Evolutionary conservation across 2,329 filamentous ascomycete species (phyloP), one percentile per base, ranked within the genome.

Genomic region (Metarhizium humberi): DNA sequence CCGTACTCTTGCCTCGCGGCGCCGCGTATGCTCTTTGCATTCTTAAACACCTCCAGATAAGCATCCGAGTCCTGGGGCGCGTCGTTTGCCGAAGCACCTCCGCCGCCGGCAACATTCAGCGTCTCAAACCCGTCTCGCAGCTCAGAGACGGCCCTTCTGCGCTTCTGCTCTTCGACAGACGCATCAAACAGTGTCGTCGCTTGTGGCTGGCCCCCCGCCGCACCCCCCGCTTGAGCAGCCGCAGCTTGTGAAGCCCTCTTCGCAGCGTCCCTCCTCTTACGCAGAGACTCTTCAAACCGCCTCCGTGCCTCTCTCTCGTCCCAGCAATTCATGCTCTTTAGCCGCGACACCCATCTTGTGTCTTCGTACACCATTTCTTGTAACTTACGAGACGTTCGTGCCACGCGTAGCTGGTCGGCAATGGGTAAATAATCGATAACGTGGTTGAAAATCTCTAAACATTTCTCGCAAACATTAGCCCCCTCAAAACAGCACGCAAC

Each of bases 361-460:
- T 99, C 94, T 69, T 99, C 94, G 72, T 97, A 99, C 3, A 96
- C 92, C 92, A 99, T 99, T 73, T 99, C 94, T 67, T 88, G 87
- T 79, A 97, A 83, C 58, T 90, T 88, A 66, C 83, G 87, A 56
- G 90, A 96, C 29, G 88, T 85, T 59, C 87, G 85, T 48, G 94
- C 92, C 67, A 90, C 92, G 62, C 85, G 84, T 68, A 97, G 81
- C 64, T 95, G 85, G 69, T 96, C 92, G 57, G 86, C 76, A 32
- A 96, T 81, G 43, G 90, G 87, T 43, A 97, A 82, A 73, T 95
- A 91, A 67, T 96, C 90, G 66, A 99, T 81, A 61, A 99, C 91
- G 0, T 85, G 81, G 34, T 87, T 87, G 63, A 97, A 82, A 62
- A 97, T 90, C 74, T 97, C 92, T 90, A 55, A 2, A 16, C 1